phyloP scores from a whole-genome alignment of 2,329 filamentous ascomycete species.

The Pseudogymnoascus destructans region DNA sequence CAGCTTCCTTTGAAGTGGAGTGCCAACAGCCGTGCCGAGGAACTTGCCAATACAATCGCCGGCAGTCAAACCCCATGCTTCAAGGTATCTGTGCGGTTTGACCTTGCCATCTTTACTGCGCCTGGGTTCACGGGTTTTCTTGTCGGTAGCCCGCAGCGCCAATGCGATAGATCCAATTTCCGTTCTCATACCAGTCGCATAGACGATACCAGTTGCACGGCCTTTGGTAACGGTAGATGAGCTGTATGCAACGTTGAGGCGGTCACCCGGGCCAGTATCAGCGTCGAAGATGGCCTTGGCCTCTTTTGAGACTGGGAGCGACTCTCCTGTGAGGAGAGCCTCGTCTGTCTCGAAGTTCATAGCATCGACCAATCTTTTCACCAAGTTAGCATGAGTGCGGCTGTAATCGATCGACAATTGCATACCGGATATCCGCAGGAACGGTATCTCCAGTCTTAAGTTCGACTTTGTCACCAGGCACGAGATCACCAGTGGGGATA shows the following conservation, averaged over 20 bases:
- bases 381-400: slow-evolving; percentile 11
- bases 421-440: slow-evolving; percentile 30
- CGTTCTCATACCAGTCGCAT: slow-evolving; percentile 46
- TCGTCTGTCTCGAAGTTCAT: slow-evolving; percentile 48
- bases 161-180: slow-evolving; percentile 53
- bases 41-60: slow-evolving; percentile 46
- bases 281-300: slow-evolving; percentile 35
- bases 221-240: slow-evolving; percentile 50
- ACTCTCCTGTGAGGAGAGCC: slow-evolving; percentile 49
- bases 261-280: slow-evolving; percentile 45
- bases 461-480: slow-evolving; percentile 45
- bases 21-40: slow-evolving; percentile 51
- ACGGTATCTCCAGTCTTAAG: slow-evolving; percentile 36
- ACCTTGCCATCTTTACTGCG: slow-evolving; percentile 36
- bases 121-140: slow-evolving; percentile 33
- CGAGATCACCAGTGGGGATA: slow-evolving; percentile 40
- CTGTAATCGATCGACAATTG: neutral
- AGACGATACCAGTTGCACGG: slow-evolving; percentile 45
- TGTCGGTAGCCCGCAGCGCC: slow-evolving; percentile 41
- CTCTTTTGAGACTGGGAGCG: slow-evolving; percentile 43
- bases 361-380: slow-evolving; percentile 33
- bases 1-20: slow-evolving; percentile 52
- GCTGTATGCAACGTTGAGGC: slow-evolving; percentile 48
- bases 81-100: slow-evolving; percentile 34
- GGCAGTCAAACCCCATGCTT: slow-evolving; percentile 31